phyloP scores from a whole-genome alignment of 768 basidiomycete species.

The Boletellus emodensis region DNA sequence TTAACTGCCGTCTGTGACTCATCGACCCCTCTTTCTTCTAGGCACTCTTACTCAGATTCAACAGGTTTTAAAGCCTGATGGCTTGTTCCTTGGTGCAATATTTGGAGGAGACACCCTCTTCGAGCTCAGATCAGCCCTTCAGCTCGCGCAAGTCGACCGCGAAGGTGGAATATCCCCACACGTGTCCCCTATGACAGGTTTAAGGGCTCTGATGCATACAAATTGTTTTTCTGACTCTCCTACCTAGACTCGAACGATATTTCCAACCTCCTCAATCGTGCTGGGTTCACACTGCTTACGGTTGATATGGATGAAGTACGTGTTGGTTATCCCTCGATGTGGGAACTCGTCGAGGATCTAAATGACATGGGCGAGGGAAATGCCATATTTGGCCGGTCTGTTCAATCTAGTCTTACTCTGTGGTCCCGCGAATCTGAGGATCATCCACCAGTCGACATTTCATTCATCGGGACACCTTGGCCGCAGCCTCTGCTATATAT shows the following conservation, averaged over 20 bases:
- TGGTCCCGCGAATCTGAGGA: not conserved
- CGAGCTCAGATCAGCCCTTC: slow-evolving; percentile 90
- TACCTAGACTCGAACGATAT: slow-evolving; percentile 82
- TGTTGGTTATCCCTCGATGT: slow-evolving; percentile 90
- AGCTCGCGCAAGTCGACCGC: slow-evolving; percentile 89
- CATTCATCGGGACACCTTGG: slow-evolving; percentile 79
- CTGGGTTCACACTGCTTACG: slow-evolving; percentile 90
- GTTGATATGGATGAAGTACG: slow-evolving; percentile 94
- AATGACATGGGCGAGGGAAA: slow-evolving; percentile 96
- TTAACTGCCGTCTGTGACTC: not conserved
- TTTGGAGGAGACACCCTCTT: slow-evolving; percentile 96
- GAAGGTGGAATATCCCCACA: slow-evolving; percentile 97
- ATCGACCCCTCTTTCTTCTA: slow-evolving; percentile 26
- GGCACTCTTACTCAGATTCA: slow-evolving; percentile 84
- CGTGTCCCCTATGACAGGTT: slow-evolving; percentile 96
- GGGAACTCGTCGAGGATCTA: slow-evolving; percentile 93
- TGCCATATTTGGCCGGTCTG: slow-evolving; percentile 79
- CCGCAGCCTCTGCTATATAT: slow-evolving; percentile 92
- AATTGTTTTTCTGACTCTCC: slow-evolving; percentile 3
- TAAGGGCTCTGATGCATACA: slow-evolving; percentile 13
- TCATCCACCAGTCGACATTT: slow-evolving; percentile 49
- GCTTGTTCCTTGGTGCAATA: slow-evolving; percentile 91
- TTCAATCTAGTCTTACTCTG: not conserved
- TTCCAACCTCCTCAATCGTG: slow-evolving; percentile 86
- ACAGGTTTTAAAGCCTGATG: slow-evolving; percentile 82